phyloP scores from a whole-genome alignment of 306 rosid species.

The Oxytropis ochrocephala region DNA sequence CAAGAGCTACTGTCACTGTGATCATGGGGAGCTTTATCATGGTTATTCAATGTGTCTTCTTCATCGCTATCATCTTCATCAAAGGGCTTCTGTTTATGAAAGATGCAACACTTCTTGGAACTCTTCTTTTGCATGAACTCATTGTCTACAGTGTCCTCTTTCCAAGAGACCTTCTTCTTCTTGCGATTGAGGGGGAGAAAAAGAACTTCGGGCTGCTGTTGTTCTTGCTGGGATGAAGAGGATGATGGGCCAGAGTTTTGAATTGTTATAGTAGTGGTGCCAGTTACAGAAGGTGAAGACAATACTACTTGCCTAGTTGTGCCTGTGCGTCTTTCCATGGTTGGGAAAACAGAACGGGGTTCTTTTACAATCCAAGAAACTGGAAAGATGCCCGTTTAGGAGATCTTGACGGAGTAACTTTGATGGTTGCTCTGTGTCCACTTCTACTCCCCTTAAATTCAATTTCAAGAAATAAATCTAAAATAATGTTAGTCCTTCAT shows the following conservation, averaged over 20 bases:
- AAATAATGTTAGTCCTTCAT: not conserved
- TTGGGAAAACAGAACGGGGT: not conserved
- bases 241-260: constrained; percentile 30
- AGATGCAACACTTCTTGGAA: constrained; percentile 94
- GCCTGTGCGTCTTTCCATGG: constrained; percentile 24
- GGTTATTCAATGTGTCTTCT: constrained; percentile 32
- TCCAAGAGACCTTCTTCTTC: constrained; percentile 93
- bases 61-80: constrained; percentile 87
- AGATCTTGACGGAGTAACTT: not conserved
- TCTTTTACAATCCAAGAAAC: not conserved
- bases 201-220: constrained; percentile 47
- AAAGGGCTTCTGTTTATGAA: constrained; percentile 57
- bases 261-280: constrained; percentile 49
- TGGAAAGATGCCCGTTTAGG: not conserved
- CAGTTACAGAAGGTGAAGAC: constrained; percentile 23
- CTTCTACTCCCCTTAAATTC: not conserved
- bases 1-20: constrained; percentile 32
- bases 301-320: constrained; percentile 3
- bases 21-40: constrained; percentile 24
- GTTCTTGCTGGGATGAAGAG: constrained; percentile 38
- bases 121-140: constrained; percentile 96
- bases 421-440: not conserved
- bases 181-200: constrained; percentile 67
- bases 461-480: not conserved
- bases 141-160: constrained; percentile 90